Evolutionary conservation across 495 filamentous ascomycete species (phyloP).

Genomic region (Sporormia fimetaria): DNA sequence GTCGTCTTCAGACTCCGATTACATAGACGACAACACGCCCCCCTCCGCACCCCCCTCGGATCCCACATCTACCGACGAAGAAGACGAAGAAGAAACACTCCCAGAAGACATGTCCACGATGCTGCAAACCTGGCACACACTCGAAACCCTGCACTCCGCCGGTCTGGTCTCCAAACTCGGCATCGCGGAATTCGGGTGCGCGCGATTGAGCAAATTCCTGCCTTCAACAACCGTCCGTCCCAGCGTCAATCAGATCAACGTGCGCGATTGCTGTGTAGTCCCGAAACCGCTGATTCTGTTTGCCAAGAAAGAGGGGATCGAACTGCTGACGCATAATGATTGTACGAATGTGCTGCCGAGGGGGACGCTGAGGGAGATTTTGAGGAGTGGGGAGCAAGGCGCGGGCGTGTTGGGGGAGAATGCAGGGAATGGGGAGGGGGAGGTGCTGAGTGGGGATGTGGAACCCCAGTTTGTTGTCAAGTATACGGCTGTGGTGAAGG

Average conservation of each 20-base stretch:
- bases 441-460: slow-evolving; percentile 60
- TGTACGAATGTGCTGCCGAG: slow-evolving; percentile 80
- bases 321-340: slow-evolving; percentile 88
- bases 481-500: slow-evolving; percentile 93
- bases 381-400: slow-evolving; percentile 44
- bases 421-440: slow-evolving; percentile 34
- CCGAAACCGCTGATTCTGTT: slow-evolving; percentile 76
- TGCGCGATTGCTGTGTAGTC: slow-evolving; percentile 92
- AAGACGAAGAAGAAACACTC: background rate
- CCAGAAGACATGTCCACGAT: slow-evolving; percentile 56
- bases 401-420: slow-evolving; percentile 33
- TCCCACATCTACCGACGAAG: slow-evolving; percentile 3
- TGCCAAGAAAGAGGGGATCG: slow-evolving; percentile 73
- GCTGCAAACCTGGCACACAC: slow-evolving; percentile 54
- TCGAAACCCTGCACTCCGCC: slow-evolving; percentile 61
- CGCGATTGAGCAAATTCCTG: slow-evolving; percentile 60
- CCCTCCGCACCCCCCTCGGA: background rate
- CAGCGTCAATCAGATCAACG: slow-evolving; percentile 89
- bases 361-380: slow-evolving; percentile 70
- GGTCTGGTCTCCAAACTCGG: slow-evolving; percentile 66
- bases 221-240: slow-evolving; percentile 59
- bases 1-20: slow-evolving; percentile 43
- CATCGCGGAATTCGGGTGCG: slow-evolving; percentile 79
- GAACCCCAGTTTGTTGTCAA: slow-evolving; percentile 90
- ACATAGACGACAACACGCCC: background rate